phyloP scores from a whole-genome alignment of 176 grass and related monocot species.

The Olyra latifolia region DNA sequence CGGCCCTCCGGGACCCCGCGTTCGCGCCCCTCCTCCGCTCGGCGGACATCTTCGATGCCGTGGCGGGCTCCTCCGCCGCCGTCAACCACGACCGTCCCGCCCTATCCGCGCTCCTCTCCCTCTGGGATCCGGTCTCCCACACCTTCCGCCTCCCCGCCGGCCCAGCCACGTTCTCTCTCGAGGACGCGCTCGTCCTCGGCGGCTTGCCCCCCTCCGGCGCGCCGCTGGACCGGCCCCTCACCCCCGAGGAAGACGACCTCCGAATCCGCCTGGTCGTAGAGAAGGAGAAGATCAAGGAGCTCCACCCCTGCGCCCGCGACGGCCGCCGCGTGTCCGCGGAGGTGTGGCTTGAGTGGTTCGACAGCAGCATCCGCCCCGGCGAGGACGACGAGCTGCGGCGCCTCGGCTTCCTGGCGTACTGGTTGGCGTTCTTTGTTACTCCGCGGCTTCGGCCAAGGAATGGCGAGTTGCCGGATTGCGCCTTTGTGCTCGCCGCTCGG shows the following conservation, averaged over 20 bases:
- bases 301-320: slow-evolving; percentile 46
- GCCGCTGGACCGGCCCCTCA: slow-evolving; percentile 35
- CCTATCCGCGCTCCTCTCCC: slow-evolving; percentile 34
- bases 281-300: slow-evolving; percentile 67
- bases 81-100: slow-evolving; percentile 35
- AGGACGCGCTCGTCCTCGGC: slow-evolving; percentile 56
- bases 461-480: slow-evolving; percentile 33
- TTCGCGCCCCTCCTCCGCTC: slow-evolving; percentile 15
- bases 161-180: slow-evolving; percentile 51
- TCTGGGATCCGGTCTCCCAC: slow-evolving; percentile 40
- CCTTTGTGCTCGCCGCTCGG: slow-evolving; percentile 46
- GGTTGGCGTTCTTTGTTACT: slow-evolving; percentile 47
- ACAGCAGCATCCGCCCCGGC: slow-evolving; percentile 28
- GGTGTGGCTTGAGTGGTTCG: slow-evolving; percentile 65
- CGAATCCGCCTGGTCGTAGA: slow-evolving; percentile 42
- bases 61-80: slow-evolving; percentile 28
- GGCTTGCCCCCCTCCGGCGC: slow-evolving; percentile 44
- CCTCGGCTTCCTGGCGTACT: slow-evolving; percentile 63
- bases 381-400: slow-evolving; percentile 49
- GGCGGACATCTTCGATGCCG: slow-evolving; percentile 23
- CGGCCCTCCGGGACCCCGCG: background rate
- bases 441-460: slow-evolving; percentile 9
- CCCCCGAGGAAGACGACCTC: slow-evolving; percentile 41
- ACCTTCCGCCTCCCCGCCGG: slow-evolving; percentile 46
- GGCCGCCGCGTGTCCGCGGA: slow-evolving; percentile 39